Evolutionary conservation across 2,329 filamentous ascomycete genomes (phyloP).

Genomic region (Ustulina deusta): DNA sequence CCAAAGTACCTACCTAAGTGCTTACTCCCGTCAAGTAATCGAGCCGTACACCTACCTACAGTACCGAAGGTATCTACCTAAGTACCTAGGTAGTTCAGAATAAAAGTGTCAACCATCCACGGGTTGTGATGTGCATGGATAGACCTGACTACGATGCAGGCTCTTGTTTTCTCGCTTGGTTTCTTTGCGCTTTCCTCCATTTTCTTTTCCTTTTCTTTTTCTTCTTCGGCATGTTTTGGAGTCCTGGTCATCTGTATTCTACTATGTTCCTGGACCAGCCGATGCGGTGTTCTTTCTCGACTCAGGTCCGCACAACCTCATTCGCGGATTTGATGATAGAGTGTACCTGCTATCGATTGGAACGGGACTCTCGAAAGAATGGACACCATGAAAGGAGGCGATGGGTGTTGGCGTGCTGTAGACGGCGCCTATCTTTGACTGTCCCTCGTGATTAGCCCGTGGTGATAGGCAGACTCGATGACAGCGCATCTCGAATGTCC

Average conservation of each 20-base stretch:
- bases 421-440: slow-evolving; percentile 19
- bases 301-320: not conserved
- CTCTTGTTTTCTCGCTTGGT: not conserved
- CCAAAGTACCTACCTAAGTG: too few relatives aligned
- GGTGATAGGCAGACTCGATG: slow-evolving; percentile 6
- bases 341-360: slow-evolving; percentile 11
- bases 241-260: not conserved
- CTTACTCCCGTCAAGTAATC: too few relatives aligned
- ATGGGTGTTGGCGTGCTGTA: slow-evolving; percentile 13
- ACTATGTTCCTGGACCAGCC: not conserved
- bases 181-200: too few relatives aligned
- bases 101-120: not conserved
- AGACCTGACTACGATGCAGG: not conserved
- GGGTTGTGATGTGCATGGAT: not conserved
- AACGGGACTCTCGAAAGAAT: not conserved
- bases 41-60: too few relatives aligned
- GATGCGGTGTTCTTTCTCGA: not conserved
- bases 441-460: slow-evolving; percentile 6
- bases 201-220: too few relatives aligned
- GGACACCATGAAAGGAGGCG: not conserved
- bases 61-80: not conserved
- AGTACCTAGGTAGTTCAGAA: too few relatives aligned
- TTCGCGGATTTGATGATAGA: slow-evolving; percentile 4
- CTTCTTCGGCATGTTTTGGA: not conserved
- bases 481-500: slow-evolving; percentile 23